phyloP scores from a whole-genome alignment of 2,329 filamentous ascomycete genomes.

The Colletotrichum sp. region DNA sequence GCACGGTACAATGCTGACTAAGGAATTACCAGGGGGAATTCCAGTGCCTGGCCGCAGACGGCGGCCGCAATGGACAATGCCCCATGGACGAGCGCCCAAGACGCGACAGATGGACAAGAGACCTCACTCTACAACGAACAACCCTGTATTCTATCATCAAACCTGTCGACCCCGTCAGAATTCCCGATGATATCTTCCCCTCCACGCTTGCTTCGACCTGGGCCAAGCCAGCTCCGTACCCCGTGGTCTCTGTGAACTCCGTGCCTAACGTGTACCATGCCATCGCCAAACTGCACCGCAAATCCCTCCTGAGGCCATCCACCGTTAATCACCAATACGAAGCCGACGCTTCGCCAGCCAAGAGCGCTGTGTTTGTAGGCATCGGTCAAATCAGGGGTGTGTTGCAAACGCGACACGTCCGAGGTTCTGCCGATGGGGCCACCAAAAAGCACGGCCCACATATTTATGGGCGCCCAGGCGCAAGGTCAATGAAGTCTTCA shows the following conservation, averaged over 20 bases:
- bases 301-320: no score
- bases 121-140: neutral
- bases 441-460: neutral
- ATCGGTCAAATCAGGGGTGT: neutral
- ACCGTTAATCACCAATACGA: neutral
- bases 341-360: neutral
- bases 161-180: neutral
- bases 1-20: neutral
- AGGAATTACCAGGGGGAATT: neutral
- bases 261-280: neutral
- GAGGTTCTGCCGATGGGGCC: neutral
- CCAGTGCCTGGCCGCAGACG: neutral
- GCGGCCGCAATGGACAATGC: neutral
- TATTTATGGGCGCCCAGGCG: neutral
- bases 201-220: neutral
- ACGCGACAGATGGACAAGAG: neutral
- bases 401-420: neutral
- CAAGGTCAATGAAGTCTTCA: neutral
- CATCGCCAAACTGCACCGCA: neutral
- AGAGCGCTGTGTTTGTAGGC: neutral
- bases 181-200: neutral
- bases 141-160: neutral
- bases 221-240: neutral
- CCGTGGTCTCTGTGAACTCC: neutral
- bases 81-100: neutral